Evolutionary conservation across 148 eudicot species (phyloP), one percentile per base, ranked within the genome.

Genomic region (Fagopyrum homotropicum): DNA sequence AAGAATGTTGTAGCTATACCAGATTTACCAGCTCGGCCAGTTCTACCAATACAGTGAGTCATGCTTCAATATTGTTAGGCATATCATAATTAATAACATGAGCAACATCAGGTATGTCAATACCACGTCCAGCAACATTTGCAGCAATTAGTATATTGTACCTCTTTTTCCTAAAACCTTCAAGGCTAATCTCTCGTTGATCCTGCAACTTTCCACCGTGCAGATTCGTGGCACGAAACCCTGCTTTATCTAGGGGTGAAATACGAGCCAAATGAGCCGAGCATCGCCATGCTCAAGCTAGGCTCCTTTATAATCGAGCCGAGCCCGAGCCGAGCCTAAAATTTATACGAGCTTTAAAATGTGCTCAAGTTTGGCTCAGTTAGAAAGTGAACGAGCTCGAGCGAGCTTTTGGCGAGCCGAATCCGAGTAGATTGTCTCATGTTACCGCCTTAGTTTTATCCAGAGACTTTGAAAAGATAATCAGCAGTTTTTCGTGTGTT

Each of bases 61-160:
- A 91, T 79, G 63, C 84, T 81, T 85, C 94, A 75, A 92, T 92
- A 63, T 82, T 85, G 45, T 87, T 87, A 35, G 94, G 92, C 94
- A 84, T 84, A 71, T 87, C 86, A 55, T 72, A 87, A 71, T 87
- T 87, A 45, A 85, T 84, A 51, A 35, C 40, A 35, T 35, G 40
- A 35, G 40, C 40, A 77, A 85, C 86, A 79, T 84, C 88, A 49
- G 88, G 86, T 40, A 87, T 87, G 83, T 85, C 90, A 48, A 87
- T 87, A 74, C 88, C 90, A 80, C 90, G 88, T 15, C 88, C 90
- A n/a, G 86, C 88, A 49, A 87, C 88, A 80, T 87, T 88, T 10
- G 90, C 85, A 0, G 90, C 90, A 66, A 87, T 88, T 59, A 84
- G 76, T 30, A 87, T 87, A 72, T 84, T 82, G 75, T 80, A 84